Conservation (phyloP, 208 protist genomes). For the Acanthamoeba lenticulata region DNA sequence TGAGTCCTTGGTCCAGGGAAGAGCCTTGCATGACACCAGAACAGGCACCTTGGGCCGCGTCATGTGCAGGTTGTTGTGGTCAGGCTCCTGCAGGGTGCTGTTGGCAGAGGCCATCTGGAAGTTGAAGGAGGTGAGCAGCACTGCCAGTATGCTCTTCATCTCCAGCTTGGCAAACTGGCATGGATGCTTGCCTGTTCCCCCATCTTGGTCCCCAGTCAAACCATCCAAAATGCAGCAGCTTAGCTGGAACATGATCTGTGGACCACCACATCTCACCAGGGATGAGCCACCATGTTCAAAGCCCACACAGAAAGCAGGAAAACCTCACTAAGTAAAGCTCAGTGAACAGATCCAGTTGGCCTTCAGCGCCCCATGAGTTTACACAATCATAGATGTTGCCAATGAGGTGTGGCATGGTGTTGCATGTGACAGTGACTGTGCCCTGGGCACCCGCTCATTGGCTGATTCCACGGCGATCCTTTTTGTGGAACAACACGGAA, state of each 20-base stretch:
- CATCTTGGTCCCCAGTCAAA: background rate
- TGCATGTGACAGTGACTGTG: background rate
- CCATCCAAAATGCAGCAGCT: conserved; percentile 35
- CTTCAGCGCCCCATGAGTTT: conserved; percentile 6
- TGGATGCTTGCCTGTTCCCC: background rate
- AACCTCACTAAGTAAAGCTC: background rate
- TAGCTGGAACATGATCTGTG: conserved; percentile 42
- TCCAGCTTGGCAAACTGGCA: conserved; percentile 56
- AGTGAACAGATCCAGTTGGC: background rate
- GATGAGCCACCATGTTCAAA: background rate
- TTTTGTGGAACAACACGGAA: background rate
- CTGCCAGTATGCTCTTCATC: conserved; percentile 57
- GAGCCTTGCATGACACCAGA: background rate
- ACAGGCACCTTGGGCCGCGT: conserved; percentile 10
- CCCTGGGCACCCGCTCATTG: no score
- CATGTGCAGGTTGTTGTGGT: conserved; percentile 53
- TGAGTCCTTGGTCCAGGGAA: background rate
- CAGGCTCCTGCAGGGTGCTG: background rate
- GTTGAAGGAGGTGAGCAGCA: conserved; percentile 10
- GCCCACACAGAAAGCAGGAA: background rate
- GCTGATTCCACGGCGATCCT: background rate
- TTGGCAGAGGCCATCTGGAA: background rate
- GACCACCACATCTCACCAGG: background rate
- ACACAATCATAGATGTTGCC: conserved; percentile 21
- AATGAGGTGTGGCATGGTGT: conserved; percentile 32